A percentile compares a stretch with the other conserved stretches of the same genome.
Evolutionary conservation across 2,329 filamentous ascomycete genomes (phyloP).

Genomic region (Epichloe coenophiala): DNA sequence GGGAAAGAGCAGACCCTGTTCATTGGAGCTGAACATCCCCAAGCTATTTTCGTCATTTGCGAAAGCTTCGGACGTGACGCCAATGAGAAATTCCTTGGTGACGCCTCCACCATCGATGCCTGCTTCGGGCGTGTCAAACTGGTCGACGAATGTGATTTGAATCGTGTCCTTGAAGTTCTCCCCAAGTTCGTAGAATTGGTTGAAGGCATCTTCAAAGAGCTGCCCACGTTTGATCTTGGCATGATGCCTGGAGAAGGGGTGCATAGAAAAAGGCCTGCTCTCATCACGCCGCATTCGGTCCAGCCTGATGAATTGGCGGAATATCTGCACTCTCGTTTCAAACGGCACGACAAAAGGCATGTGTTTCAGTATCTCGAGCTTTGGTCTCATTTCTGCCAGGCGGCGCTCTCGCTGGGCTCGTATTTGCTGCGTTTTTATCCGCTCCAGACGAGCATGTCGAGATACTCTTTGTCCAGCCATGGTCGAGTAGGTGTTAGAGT

Average conservation of each 20-base stretch:
- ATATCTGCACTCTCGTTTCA: slow-evolving; percentile 78
- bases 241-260: slow-evolving; percentile 45
- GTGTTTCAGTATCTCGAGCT: slow-evolving; percentile 81
- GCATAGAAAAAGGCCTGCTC: slow-evolving; percentile 3
- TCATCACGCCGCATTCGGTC: slow-evolving; percentile 34
- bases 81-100: slow-evolving; percentile 91
- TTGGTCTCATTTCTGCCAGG: slow-evolving; percentile 67
- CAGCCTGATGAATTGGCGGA: slow-evolving; percentile 77
- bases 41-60: slow-evolving; percentile 29
- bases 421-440: slow-evolving; percentile 48
- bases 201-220: slow-evolving; percentile 75
- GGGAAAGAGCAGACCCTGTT: slow-evolving; percentile 76
- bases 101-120: slow-evolving; percentile 96
- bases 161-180: slow-evolving; percentile 87
- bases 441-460: slow-evolving; percentile 50
- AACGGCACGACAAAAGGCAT: slow-evolving; percentile 98
- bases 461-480: slow-evolving; percentile 44
- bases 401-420: slow-evolving; percentile 56
- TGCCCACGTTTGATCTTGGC: slow-evolving; percentile 67
- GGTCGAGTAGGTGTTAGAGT: slow-evolving; percentile 17
- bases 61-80: slow-evolving; percentile 77
- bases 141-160: slow-evolving; percentile 89
- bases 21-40: slow-evolving; percentile 69
- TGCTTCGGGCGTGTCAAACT: slow-evolving; percentile 74
- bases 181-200: slow-evolving; percentile 68